phyloP scores from a whole-genome alignment of 2,329 filamentous ascomycete genomes.

The Emergomyces africanus region DNA sequence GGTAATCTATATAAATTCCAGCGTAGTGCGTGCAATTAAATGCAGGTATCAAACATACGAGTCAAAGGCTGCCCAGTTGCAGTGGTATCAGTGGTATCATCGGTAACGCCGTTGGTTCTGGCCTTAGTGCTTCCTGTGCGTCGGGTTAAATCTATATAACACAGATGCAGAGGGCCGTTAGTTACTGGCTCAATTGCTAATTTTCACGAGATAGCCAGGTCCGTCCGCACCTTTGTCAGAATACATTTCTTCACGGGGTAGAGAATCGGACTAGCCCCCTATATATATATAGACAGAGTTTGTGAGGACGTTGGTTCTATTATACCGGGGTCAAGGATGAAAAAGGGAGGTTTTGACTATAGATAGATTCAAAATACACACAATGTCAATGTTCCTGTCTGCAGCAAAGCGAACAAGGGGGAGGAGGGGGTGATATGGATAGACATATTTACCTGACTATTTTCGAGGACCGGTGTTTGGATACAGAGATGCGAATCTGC shows the following conservation, averaged over 20 bases:
- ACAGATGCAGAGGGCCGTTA: background rate
- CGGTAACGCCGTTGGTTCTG: conserved; percentile 29
- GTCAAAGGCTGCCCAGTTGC: conserved; percentile 50
- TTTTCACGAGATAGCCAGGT: too few relatives aligned
- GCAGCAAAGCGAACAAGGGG: too few relatives aligned
- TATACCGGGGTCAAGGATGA: background rate
- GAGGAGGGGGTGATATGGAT: too few relatives aligned
- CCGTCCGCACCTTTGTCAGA: conserved; percentile 4
- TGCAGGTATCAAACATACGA: conserved; percentile 31
- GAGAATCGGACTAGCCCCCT: background rate
- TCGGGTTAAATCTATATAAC: background rate
- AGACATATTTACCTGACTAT: background rate
- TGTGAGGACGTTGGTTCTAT: background rate
- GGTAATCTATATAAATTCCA: background rate
- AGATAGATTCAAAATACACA: background rate
- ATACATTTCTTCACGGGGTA: background rate
- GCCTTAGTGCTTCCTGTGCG: background rate
- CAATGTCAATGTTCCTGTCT: background rate
- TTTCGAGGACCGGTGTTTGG: background rate
- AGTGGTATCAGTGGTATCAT: conserved; percentile 42
- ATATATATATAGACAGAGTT: background rate
- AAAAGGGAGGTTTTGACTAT: background rate
- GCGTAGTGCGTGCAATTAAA: background rate
- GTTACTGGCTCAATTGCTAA: background rate
- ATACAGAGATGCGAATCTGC: background rate